A percentile compares a stretch with the other conserved stretches of the same genome.
Conservation (phyloP, 2,329 filamentous ascomycete genomes). For the Diplodia mutila region DNA sequence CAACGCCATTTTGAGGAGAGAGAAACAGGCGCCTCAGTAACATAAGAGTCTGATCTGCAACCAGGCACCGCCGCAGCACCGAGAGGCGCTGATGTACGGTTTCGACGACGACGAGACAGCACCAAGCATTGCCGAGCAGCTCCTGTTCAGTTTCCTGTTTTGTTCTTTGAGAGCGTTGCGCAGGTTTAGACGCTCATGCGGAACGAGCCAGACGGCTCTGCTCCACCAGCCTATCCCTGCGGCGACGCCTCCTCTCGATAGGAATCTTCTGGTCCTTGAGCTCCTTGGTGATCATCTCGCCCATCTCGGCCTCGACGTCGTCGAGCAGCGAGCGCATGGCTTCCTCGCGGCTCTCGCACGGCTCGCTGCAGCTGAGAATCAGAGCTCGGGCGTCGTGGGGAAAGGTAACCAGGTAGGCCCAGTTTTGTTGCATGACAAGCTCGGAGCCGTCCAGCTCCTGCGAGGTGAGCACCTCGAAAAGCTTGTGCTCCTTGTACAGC, state of each 20-base stretch:
- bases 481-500: conserved; percentile 23
- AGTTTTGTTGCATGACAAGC: conserved; percentile 25
- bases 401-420: conserved; percentile 24
- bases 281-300: conserved; percentile 26
- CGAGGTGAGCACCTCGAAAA: conserved; percentile 25
- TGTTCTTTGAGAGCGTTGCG: neutral
- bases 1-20: conserved; percentile 1
- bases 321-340: conserved; percentile 26
- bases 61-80: neutral
- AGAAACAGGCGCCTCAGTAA: neutral
- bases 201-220: conserved; percentile 24
- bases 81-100: conserved; percentile 1
- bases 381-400: conserved; percentile 8
- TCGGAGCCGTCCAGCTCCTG: conserved; percentile 25
- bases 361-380: conserved; percentile 26
- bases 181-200: neutral
- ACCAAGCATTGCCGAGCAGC: conserved; percentile 7
- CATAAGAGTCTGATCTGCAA: conserved; percentile 14
- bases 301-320: conserved; percentile 25
- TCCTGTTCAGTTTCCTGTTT: conserved; percentile 15
- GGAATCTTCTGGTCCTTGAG: conserved; percentile 26
- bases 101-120: too few relatives aligned
- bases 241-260: conserved; percentile 23
- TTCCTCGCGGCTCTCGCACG: conserved; percentile 21
- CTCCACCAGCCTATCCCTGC: conserved; percentile 23